A percentile compares a stretch with the other conserved stretches of the same genome.
phyloP scores from a whole-genome alignment of 768 basidiomycete species.

The Sporobolomyces pararoseus region DNA sequence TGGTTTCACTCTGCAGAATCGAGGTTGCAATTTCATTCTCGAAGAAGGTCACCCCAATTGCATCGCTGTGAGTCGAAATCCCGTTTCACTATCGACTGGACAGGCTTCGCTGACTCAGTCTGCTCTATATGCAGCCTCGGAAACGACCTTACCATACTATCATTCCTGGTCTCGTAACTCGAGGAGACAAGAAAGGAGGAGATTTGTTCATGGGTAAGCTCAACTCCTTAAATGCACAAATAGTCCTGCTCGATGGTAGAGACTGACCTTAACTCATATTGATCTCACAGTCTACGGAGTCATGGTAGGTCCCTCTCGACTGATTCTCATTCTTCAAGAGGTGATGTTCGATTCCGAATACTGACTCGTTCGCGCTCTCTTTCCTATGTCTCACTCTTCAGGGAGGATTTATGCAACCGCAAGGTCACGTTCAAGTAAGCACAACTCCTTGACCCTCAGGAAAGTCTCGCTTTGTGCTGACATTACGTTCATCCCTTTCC shows the following conservation, averaged over 20 bases:
- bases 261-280: background rate
- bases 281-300: background rate
- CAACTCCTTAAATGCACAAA: background rate
- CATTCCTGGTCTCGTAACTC: constrained; percentile 75
- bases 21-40: constrained; percentile 79
- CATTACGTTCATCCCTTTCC: background rate
- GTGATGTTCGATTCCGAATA: background rate
- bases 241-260: no score
- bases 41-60: constrained; percentile 78
- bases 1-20: constrained; percentile 94
- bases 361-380: background rate
- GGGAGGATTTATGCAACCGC: constrained; percentile 63
- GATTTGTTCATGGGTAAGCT: constrained; percentile 69
- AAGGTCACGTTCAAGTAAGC: constrained; percentile 86
- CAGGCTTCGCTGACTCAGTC: no score
- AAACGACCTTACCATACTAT: constrained; percentile 44
- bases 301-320: background rate
- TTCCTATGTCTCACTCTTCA: constrained; percentile 53
- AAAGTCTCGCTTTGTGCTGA: no score
- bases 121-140: constrained; percentile 9
- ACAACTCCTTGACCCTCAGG: background rate
- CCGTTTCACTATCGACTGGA: no score
- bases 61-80: constrained; percentile 63
- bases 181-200: constrained; percentile 48
- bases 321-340: background rate